These are phyloP conservation scores for Fraxinus anomala DNA, from an alignment of 257 asterid genomes.

Conservation along the genomic window DNA sequence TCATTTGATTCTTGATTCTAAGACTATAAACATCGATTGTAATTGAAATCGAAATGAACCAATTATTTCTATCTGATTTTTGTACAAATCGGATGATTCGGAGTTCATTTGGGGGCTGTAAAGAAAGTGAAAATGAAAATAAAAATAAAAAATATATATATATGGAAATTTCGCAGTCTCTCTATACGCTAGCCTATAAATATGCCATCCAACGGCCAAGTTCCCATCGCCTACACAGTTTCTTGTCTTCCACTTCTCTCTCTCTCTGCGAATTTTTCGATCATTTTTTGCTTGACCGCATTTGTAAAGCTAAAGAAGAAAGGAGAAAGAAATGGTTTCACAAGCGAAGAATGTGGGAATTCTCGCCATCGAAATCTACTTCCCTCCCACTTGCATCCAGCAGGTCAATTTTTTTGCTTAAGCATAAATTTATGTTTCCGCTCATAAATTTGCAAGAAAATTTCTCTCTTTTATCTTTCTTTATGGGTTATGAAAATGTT, in stretches of 20 bases:
- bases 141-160: not conserved
- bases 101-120: conserved; percentile 61
- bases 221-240: not conserved
- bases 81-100: no score
- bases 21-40: no score
- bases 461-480: not conserved
- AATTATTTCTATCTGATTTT: no score
- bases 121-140: conserved; percentile 32
- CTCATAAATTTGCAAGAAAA: not conserved
- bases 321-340: conserved; percentile 42
- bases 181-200: conserved; percentile 28
- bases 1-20: not conserved
- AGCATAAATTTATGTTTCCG: no score
- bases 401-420: conserved; percentile 51
- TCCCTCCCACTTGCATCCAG: conserved; percentile 94
- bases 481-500: conserved; percentile 13
- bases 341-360: conserved; percentile 84
- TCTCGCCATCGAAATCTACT: conserved; percentile 92
- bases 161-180: conserved; percentile 7
- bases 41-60: no score
- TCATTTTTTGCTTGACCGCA: conserved; percentile 25
- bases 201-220: conserved; percentile 32
- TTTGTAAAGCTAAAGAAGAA: conserved; percentile 17
- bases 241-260: no score
- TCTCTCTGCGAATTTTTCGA: not conserved